Evolutionary conservation across 345 rosid species (phyloP), one percentile per base, ranked within the genome.

Genomic region (Salix brachista): DNA sequence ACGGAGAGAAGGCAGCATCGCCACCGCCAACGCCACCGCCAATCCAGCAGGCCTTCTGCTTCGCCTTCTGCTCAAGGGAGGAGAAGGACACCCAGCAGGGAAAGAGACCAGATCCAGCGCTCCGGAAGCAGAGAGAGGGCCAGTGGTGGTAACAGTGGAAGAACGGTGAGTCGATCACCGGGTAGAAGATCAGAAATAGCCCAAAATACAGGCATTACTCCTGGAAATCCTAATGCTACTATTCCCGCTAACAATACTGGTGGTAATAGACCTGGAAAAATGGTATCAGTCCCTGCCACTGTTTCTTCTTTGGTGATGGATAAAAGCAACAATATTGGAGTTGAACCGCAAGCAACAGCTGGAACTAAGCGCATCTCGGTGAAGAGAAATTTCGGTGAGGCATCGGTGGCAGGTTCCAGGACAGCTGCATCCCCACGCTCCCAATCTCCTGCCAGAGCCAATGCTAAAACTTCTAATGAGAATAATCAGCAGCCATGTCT

Each of bases 31-130:
- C 86, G 93, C 65, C 89, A 86, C 5, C 86, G 93, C 65, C 89
- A 86, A 6, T 84, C 90, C 0, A 82, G 84, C 16, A 81, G 87
- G 36, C 81, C 81, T 36, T 65, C 78, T 17, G 65, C 78, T 60
- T 81, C 84, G 26, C 54, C 88, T 16, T 76, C 84, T 67, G 81
- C 89, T 16, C 87, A 88, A 17, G 88, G 93, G 77, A 88, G 99
- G 86, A 87, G 98, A 72, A 86, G 98, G 81, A 96, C 99, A 2
- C 99, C 97, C 16, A 95, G 99, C 62, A 89, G 97, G 76, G 99
- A 93, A 69, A 86, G 99, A 67, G 99, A 93, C 5, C 86, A 78
- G 77, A 85, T 85, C 16, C 88, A 91, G 58, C 78, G 90, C 14
- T 86, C 95, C 1, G 93, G 92, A 2, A 80, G 83, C 74, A 66